These are phyloP conservation scores for Solanum tarapatanum DNA, from an alignment of 257 asterid species.

Conservation along the genomic window DNA sequence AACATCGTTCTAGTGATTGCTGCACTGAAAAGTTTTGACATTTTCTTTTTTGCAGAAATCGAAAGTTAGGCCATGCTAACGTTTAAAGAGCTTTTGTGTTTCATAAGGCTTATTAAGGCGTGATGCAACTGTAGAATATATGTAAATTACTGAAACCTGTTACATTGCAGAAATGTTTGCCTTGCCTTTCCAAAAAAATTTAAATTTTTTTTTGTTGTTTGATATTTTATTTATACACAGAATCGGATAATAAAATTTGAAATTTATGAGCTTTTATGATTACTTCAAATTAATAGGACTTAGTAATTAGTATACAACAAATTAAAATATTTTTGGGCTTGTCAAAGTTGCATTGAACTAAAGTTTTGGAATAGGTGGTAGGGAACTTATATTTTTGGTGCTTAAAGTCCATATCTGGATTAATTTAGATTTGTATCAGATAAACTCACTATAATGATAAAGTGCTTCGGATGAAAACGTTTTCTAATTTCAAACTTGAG, in stretches of 20 bases:
- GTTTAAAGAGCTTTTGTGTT: not conserved
- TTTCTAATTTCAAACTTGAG: not conserved
- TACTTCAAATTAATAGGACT: not conserved
- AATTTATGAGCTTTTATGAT: not conserved
- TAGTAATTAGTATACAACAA: not conserved
- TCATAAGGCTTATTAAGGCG: not conserved
- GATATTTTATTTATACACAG: not conserved
- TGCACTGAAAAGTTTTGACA: not conserved
- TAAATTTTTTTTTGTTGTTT: not conserved
- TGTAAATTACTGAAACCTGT: not conserved
- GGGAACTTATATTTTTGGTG: not conserved
- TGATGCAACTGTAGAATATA: not conserved
- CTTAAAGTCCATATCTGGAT: not conserved
- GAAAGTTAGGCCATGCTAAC: not conserved
- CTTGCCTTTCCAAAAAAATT: no score
- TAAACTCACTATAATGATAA: not conserved
- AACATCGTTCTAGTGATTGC: not conserved
- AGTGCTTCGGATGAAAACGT: not conserved
- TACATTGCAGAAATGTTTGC: not conserved
- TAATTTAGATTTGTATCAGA: not conserved
- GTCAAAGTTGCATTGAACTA: not conserved
- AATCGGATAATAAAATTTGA: not conserved
- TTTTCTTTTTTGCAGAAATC: not conserved
- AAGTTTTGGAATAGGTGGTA: not conserved
- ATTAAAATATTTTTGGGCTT: not conserved